Conservation (phyloP, 1,284 basidiomycete species). For the Trametes sp. region DNA sequence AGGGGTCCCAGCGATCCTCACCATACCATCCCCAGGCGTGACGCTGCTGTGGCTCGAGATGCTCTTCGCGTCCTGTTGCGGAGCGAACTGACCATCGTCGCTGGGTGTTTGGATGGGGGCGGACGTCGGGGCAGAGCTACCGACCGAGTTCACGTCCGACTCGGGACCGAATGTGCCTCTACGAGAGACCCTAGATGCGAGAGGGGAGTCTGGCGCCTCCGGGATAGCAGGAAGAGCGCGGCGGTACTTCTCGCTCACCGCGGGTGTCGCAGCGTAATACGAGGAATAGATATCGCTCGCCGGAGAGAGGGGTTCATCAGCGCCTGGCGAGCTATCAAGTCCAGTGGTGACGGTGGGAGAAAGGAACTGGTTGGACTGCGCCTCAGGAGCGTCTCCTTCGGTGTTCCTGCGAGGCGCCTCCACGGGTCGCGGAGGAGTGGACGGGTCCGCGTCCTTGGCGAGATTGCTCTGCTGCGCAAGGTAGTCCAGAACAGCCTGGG, state of each 20-base stretch:
- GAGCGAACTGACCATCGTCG: constrained; percentile 19
- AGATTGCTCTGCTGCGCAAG: constrained; percentile 25
- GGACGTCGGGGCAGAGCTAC: constrained; percentile 23
- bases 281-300: constrained; percentile 31
- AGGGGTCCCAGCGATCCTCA: constrained; percentile 16
- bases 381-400: not conserved
- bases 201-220: constrained; percentile 27
- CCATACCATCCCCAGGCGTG: constrained; percentile 14
- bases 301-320: constrained; percentile 28
- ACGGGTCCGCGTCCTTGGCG: constrained; percentile 16
- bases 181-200: constrained; percentile 10
- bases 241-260: constrained; percentile 11
- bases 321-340: constrained; percentile 19
- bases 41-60: constrained; percentile 5
- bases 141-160: constrained; percentile 6
- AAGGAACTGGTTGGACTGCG: constrained; percentile 22
- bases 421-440: constrained; percentile 9
- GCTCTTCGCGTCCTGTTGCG: constrained; percentile 2
- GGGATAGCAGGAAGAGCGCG: constrained; percentile 33
- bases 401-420: constrained; percentile 5
- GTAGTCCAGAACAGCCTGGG: constrained; percentile 23
- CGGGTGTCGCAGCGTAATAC: constrained; percentile 26
- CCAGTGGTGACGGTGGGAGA: constrained; percentile 8
- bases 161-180: constrained; percentile 24
- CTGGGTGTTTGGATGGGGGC: constrained; percentile 22